These are phyloP conservation scores for Fusarium pininemorale DNA, from an alignment of 2,329 filamentous ascomycete species.

Conservation along the genomic window DNA sequence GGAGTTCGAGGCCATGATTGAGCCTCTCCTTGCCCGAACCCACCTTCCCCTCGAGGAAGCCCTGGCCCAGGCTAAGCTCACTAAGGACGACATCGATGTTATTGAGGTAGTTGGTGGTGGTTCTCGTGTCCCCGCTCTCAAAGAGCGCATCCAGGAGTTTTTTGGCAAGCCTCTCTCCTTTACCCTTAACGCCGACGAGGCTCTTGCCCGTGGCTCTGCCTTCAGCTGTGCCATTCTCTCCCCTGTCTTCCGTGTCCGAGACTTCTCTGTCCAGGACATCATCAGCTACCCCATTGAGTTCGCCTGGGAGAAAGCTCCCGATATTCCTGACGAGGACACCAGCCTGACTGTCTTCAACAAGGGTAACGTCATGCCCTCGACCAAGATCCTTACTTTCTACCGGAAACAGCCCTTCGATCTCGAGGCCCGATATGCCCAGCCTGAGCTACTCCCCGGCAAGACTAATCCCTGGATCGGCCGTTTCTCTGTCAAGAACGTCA, in stretches of 20 bases:
- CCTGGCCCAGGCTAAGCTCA: conserved; percentile 91
- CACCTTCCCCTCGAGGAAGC: conserved; percentile 86
- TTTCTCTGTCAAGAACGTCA: conserved; percentile 97
- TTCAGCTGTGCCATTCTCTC: conserved; percentile 98
- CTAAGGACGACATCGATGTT: conserved; percentile 88
- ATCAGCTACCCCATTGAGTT: conserved; percentile 99
- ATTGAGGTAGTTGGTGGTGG: conserved; percentile 95
- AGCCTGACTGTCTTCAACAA: conserved; percentile 97
- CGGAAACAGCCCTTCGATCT: conserved; percentile 97
- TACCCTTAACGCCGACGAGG: conserved; percentile 98
- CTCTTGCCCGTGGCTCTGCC: conserved; percentile 91
- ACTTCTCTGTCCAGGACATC: conserved; percentile 97
- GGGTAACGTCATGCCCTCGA: conserved; percentile 96
- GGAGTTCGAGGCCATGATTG: conserved; percentile 90
- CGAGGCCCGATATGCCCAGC: conserved; percentile 91
- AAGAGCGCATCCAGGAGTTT: conserved; percentile 88
- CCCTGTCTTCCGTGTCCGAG: conserved; percentile 96
- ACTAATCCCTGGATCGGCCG: conserved; percentile 94
- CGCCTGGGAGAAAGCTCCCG: conserved; percentile 97
- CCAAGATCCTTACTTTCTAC: conserved; percentile 99
- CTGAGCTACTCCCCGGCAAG: conserved; percentile 87
- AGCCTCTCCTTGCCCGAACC: conserved; percentile 80
- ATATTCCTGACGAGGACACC: conserved; percentile 98
- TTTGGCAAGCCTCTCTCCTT: conserved; percentile 94
- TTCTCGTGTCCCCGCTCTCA: conserved; percentile 91